Conservation (phyloP, 192 early-diverging fungal species). For the Piromyces sp. region DNA sequence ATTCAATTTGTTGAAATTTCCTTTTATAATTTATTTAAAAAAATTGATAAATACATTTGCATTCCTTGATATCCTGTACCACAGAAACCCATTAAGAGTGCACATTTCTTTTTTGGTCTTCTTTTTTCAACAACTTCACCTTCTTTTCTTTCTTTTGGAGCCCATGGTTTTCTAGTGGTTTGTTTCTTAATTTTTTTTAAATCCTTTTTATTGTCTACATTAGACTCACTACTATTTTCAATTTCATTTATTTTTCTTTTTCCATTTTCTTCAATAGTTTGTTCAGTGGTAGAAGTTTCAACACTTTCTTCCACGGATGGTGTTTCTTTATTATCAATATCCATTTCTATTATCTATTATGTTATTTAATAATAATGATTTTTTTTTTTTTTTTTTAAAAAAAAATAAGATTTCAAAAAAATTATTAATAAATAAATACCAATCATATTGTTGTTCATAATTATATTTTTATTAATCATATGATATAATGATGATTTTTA, state of each 20-base stretch:
- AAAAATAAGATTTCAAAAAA: no score
- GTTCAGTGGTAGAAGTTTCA: not conserved
- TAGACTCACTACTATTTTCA: not conserved
- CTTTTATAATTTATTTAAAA: no score
- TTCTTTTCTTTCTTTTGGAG: not conserved
- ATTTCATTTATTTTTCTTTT: not conserved
- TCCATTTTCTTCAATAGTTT: not conserved
- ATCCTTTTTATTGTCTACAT: not conserved
- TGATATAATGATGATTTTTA: no score
- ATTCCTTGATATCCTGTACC: constrained; percentile 93
- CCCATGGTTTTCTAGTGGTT: not conserved
- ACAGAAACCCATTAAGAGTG: constrained; percentile 78
- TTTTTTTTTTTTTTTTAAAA: no score
- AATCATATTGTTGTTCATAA: no score
- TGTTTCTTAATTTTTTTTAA: not conserved
- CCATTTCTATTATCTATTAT: no score
- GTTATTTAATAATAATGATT: no score
- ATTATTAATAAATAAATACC: no score
- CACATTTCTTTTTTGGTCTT: constrained; percentile 72
- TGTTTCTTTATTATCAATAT: not conserved
- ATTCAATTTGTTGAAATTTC: no score
- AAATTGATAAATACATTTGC: constrained; percentile 51
- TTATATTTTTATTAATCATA: no score
- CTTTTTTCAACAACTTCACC: not conserved
- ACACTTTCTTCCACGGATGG: not conserved